Base-by-base conservation (phyloP, 345 rosid genomes). In the Moricandia moricandioides region DNA sequence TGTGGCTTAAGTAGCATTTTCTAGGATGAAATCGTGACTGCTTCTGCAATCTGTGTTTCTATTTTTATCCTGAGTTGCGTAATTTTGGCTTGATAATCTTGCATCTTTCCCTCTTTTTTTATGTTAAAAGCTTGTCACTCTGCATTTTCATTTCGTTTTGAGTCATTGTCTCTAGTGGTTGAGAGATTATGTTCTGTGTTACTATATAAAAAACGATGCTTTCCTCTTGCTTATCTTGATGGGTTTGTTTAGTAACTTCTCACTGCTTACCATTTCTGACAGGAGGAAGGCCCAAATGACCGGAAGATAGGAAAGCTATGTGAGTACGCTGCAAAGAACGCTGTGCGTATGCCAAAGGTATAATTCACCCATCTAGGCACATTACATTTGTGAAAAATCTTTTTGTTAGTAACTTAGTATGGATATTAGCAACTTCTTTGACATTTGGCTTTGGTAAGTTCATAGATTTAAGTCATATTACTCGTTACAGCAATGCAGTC, bases 301-400 rank as follows among this genome's bases (percentile, higher is more conserved):
- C 82, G 98, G 72, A 92, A 84, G 83, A 92, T 96, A 17, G 91
- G 88, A 69, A 96, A 91, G 82, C 86, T 96, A 27, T 96, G 99
- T 80, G 98, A 96, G 77, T 96, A 96, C 81, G 98, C 92, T 75
- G 82, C 87, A 61, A 96, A 85, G 81, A 92, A 96, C 65, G 93
- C 98, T 71, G 76, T 96, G 74, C 96, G 97, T 60, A 86, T 96
- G 74, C 99, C 99, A 4, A 91, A 86, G 97, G 99, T 96, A 89
- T 57, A 55, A 45, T 57, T 69, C 69, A 37, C 75, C 71, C 29
- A 16, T 63, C 26, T 66, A 51, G 26, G 2, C 43, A 67, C 52
- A 43, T 45, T 33, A 5, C 35, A 33, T 33, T 0, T 33, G 35
- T 33, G 35, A 33, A 33, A 33, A 33, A 4, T n/a, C 35, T 33